phyloP scores from a whole-genome alignment of 257 asterid genomes.

The Solanum etuberosum region DNA sequence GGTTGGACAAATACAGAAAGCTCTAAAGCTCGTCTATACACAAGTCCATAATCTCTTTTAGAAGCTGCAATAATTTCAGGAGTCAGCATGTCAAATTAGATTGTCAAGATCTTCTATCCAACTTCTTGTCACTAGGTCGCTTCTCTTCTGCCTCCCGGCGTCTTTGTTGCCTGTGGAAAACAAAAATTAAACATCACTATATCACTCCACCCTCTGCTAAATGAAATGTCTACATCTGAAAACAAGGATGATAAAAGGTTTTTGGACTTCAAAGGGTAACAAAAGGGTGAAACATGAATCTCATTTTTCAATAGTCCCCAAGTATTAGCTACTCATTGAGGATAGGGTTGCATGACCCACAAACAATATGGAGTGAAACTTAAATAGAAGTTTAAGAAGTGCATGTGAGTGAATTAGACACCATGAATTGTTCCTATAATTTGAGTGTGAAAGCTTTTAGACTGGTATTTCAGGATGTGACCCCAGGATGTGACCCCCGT shows the following conservation, averaged over 20 bases:
- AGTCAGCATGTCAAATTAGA: neutral
- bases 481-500: neutral
- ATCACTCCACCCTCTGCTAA: neutral
- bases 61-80: neutral
- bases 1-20: neutral
- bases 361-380: neutral
- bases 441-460: neutral
- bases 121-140: conserved; percentile 23
- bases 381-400: neutral
- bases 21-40: neutral
- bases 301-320: neutral
- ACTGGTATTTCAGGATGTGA: neutral
- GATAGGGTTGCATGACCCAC: neutral
- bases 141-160: conserved; percentile 30
- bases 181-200: neutral
- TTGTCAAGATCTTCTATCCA: conserved; percentile 29
- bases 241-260: neutral
- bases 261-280: neutral
- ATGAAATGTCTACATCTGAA: neutral
- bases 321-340: neutral
- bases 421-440: neutral
- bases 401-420: neutral
- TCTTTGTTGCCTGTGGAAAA: conserved; percentile 26
- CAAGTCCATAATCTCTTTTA: neutral
- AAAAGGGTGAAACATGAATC: neutral